Percentiles rank a stretch among this genome's conserved stretches.
phyloP scores from a whole-genome alignment of 2,329 filamentous ascomycete species.

The Zopfia rhizophila region DNA sequence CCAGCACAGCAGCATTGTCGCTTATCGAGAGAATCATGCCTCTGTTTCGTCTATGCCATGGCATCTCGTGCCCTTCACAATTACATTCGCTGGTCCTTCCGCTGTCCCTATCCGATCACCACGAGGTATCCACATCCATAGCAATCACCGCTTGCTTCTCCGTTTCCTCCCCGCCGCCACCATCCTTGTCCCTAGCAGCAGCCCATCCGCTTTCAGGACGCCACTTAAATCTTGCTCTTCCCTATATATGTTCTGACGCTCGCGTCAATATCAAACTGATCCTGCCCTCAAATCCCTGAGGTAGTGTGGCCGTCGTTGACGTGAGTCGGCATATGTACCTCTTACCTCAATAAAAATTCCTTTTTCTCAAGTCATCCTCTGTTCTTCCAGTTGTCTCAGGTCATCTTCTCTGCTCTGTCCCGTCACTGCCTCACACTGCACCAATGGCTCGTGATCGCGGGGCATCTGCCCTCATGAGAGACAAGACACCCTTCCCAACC shows the following conservation, averaged over 20 bases:
- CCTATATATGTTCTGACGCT: slow-evolving; percentile 51
- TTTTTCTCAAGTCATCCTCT: slow-evolving; percentile 7
- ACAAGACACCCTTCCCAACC: slow-evolving; percentile 63
- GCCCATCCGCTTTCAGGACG: slow-evolving; percentile 49
- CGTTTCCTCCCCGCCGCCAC: slow-evolving; percentile 50
- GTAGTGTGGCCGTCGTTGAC: slow-evolving; percentile 34
- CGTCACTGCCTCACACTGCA: slow-evolving; percentile 16
- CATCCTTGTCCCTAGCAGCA: slow-evolving; percentile 48
- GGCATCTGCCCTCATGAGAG: slow-evolving; percentile 37
- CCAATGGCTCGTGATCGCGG: slow-evolving; percentile 45
- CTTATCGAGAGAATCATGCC: slow-evolving; percentile 37
- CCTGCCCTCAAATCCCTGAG: slow-evolving; percentile 36
- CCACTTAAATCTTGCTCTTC: slow-evolving; percentile 53
- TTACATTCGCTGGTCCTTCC: slow-evolving; percentile 46
- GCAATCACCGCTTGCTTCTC: slow-evolving; percentile 50
- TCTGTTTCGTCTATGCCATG: slow-evolving; percentile 37
- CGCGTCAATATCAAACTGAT: slow-evolving; percentile 41
- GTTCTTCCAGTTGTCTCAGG: slow-evolving; percentile 1
- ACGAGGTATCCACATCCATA: slow-evolving; percentile 49
- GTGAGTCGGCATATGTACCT: slow-evolving; percentile 45
- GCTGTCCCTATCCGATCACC: slow-evolving; percentile 49
- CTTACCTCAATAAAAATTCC: slow-evolving; percentile 20
- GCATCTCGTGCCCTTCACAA: slow-evolving; percentile 39
- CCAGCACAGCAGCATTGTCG: slow-evolving; percentile 43
- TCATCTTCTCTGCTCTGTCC: slow-evolving; percentile 13